Evolutionary conservation across 1,284 basidiomycete species (phyloP).

Genomic region (Heterobasidion occidentale): DNA sequence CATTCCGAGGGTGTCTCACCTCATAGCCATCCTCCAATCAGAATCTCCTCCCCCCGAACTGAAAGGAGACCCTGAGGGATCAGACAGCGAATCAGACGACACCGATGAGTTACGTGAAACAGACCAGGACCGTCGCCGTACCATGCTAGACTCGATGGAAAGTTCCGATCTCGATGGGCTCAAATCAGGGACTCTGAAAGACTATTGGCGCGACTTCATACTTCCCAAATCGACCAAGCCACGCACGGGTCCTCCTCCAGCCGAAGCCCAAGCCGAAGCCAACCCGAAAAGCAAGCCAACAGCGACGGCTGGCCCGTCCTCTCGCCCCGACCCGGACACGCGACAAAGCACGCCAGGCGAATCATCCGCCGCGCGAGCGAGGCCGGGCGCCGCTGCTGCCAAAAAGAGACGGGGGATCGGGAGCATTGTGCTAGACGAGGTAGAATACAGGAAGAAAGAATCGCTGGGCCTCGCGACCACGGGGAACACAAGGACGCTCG

Average conservation of each 20-base stretch:
- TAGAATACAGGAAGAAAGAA: slow-evolving; percentile 39
- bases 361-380: background rate
- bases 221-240: slow-evolving; percentile 18
- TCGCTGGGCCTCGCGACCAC: slow-evolving; percentile 24
- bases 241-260: background rate
- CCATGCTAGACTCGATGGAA: slow-evolving; percentile 35
- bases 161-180: slow-evolving; percentile 26
- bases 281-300: background rate
- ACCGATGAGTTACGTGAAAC: slow-evolving; percentile 36
- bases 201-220: slow-evolving; percentile 41
- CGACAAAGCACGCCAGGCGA: background rate
- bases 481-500: background rate
- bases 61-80: slow-evolving; percentile 1
- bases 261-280: background rate
- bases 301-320: background rate
- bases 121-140: slow-evolving; percentile 43
- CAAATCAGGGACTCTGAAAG: slow-evolving; percentile 29
- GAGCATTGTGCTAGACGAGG: slow-evolving; percentile 36
- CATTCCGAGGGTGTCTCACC: background rate
- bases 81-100: slow-evolving; percentile 16
- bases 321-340: background rate
- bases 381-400: too few species aligned
- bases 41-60: background rate
- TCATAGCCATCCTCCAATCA: background rate
- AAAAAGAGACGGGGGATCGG: slow-evolving; percentile 19